Conservation (phyloP, 129 eudicot species). For the Artemisia annua region DNA sequence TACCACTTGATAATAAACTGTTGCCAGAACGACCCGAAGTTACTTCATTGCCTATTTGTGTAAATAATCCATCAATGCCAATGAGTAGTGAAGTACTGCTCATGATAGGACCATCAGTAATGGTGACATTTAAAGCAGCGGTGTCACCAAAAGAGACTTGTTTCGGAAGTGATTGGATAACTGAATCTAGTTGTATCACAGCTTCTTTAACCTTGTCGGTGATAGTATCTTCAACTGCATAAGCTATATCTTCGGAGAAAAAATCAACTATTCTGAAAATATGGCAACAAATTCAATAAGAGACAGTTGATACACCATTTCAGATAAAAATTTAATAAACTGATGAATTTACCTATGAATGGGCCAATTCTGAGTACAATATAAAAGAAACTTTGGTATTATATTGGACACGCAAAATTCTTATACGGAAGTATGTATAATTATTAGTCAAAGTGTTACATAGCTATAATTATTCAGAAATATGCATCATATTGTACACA, state of each 20-base stretch:
- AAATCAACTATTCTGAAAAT: conserved; percentile 70
- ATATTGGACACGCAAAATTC: neutral
- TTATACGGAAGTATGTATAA: neutral
- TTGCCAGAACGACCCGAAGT: conserved; percentile 24
- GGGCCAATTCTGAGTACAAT: neutral
- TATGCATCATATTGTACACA: neutral
- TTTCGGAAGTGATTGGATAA: neutral
- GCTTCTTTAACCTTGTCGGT: conserved; percentile 57
- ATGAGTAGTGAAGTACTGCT: too few relatives aligned
- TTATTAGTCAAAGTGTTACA: neutral
- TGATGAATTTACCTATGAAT: neutral
- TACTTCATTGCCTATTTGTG: neutral
- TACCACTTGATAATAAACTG: conserved; percentile 29
- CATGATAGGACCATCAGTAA: too few relatives aligned
- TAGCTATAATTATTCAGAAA: neutral
- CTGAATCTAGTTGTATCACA: conserved; percentile 51
- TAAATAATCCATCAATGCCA: too few relatives aligned
- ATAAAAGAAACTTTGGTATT: neutral
- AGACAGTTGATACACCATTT: neutral
- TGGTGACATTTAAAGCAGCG: too few relatives aligned
- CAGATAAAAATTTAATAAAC: neutral
- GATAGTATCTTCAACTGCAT: conserved; percentile 82
- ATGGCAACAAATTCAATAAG: conserved; percentile 27
- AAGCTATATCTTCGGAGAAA: conserved; percentile 54
- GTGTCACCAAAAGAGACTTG: too few relatives aligned